phyloP scores from a whole-genome alignment of 2,329 filamentous ascomycete species.

The Blastomyces parvus region DNA sequence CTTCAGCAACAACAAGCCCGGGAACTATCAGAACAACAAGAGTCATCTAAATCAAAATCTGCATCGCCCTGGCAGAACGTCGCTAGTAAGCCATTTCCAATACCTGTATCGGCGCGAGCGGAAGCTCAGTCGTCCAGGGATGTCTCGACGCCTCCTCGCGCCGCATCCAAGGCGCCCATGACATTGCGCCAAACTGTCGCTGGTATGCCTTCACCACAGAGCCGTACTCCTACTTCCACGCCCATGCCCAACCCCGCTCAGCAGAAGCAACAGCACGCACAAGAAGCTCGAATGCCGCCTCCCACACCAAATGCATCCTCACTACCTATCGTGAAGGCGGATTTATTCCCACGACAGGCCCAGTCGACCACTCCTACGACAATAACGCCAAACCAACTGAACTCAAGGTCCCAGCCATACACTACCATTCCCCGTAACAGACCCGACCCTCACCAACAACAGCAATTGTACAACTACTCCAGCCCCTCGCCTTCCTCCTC shows the following conservation, averaged over 20 bases:
- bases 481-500: slow-evolving; percentile 42
- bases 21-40: slow-evolving; percentile 30
- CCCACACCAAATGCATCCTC: slow-evolving; percentile 7
- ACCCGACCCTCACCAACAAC: slow-evolving; percentile 36
- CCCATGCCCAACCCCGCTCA: background rate
- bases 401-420: slow-evolving; percentile 17
- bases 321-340: background rate
- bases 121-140: background rate
- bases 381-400: slow-evolving; percentile 32
- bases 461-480: slow-evolving; percentile 29
- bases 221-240: background rate
- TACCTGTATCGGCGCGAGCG: slow-evolving; percentile 7
- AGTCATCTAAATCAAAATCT: slow-evolving; percentile 28
- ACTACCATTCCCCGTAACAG: slow-evolving; percentile 27
- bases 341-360: background rate
- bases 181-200: slow-evolving; percentile 54
- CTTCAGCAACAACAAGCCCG: slow-evolving; percentile 58
- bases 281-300: background rate
- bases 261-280: background rate
- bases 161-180: slow-evolving; percentile 41
- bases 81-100: slow-evolving; percentile 22
- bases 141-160: slow-evolving; percentile 3
- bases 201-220: slow-evolving; percentile 29
- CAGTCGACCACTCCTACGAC: background rate
- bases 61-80: slow-evolving; percentile 58